Evolutionary conservation across 2,329 filamentous ascomycete genomes (phyloP), one percentile per base, ranked within the genome.

Genomic region (Elsinoe arachidis): DNA sequence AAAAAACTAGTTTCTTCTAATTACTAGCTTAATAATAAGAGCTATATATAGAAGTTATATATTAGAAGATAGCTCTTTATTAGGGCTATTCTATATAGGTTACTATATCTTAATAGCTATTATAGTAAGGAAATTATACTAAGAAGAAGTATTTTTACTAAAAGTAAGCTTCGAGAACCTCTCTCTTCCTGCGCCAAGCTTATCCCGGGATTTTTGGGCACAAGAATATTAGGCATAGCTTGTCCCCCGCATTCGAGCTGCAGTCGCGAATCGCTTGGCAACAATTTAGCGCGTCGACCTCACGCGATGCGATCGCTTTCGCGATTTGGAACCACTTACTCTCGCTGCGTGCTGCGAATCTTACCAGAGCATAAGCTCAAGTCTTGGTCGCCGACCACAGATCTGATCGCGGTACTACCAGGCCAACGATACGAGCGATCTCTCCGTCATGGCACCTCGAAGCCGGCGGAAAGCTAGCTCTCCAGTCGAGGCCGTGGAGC

Each of bases 401-500:
- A 46, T 12, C n/a, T 23, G 10, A 19, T 26, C 21, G 41, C 19
- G n/a, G 6, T n/a, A 3, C 10, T 10, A 2, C 21, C 21, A 23
- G 19, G 26, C 21, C 26, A 23, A n/a, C 5, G 14, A n/a, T n/a
- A 39, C 37, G 14, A 5, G 14, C 11, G 41, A 46, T 14, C 9
- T 30, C 26, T 30, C 2, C 21, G 26, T 17, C 9, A 58, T 52
- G 55, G 58, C 59, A 54, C 56, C 60, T 46, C 53, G 58, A 52
- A 54, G 43, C 33, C 60, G 60, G 35, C 55, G 49, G 38, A 59
- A 57, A 39, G 58, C 55, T 23, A 57, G 30, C 51, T 55, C 58
- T 37, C 58, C 60, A 39, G 51, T 56, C 35, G 54, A 39, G 30
- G 37, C 52, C 12, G 35, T 41, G 21, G 57, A 58, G 30, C 38